Base-by-base conservation (phyloP, 164 flowering plant species). In the Chimonanthus salicifolius region DNA sequence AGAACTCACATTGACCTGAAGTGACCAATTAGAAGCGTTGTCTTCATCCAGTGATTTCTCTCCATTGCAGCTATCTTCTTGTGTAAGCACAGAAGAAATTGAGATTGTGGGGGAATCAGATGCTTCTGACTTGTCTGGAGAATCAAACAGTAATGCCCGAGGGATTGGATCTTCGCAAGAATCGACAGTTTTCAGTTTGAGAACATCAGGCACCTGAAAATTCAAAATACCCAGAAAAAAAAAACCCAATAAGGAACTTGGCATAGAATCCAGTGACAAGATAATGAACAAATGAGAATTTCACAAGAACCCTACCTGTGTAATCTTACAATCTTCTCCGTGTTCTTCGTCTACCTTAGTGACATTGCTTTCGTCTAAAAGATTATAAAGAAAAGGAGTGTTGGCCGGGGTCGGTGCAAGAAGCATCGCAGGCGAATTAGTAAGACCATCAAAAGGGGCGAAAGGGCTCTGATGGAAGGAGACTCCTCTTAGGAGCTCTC, bases 1-100 rank as follows among this genome's bases (percentile, higher is more conserved):
- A 47, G 79, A 78, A 70, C 92, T 89, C 58, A 88, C 88, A 77
- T 89, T 87, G 16, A 81, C 94, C 80, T 88, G 89, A 62, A 88
- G 78, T n/a, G 96, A 90, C 94, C 96, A 92, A 15, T 82, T 71
- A 2, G 94, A 90, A 8, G 84, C 64, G 72, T 79, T 77, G 49
- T 90, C 93, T 62, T 92, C 94, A 10, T 87, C 91, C 0, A 63
- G 45, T 4, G 43, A 33, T 7, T 20, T 6, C 64, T 62, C 33
- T n/a, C 16, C 7, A 62, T 15, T 7, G 43, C 10, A 18, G 11
- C 9, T 5, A 0, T 33, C 77, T 49, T 49, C 79, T 51, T 64
- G 63, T 7, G 87, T 83, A 77, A 87, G n/a, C 64, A 70, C 87
- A 58, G 92, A 86, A 6, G 62, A 79, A 70, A 84, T 77, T 3